Base-by-base conservation (phyloP, 208 protist genomes). In the Leishmania mexicana region DNA sequence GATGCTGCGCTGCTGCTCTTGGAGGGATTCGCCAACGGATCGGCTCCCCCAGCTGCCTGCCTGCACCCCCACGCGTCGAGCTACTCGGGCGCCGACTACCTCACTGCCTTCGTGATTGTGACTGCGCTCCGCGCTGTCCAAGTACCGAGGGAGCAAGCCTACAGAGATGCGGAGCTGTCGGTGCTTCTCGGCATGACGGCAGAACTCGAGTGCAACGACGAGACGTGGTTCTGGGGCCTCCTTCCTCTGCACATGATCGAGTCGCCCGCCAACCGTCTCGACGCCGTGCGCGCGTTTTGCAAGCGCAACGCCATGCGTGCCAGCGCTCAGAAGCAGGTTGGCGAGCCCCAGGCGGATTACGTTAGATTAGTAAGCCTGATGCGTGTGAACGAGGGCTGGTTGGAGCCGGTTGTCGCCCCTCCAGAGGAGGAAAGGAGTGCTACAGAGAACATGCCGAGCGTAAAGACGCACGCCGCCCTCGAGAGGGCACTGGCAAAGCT, bases 1-100 rank as follows among this genome's bases (percentile, higher is more conserved):
- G 95, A 98, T 76, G 81, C 95, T 7, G 87, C 91, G n/a, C 83
- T 96, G 53, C 88, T 93, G 17, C 42, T 98, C 24, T 89, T 98
- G 42, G 90, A 96, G 72, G 93, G 92, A 47, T 96, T 95, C 79
- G 81, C 90, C 10, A 49, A 78, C 3, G 92, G 91, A 42, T 42
- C 77, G 28, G 87, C 90, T 31, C 93, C 93, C 3, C 83, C 87
- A 15, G 77, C 88, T 1, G 83, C 78, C n/a, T 87, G 84, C 47
- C 88, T 98, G 51, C 95, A 97, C 84, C 93, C 95, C 45, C 93
- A 96, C 81, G 91, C 93, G 0, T 97, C 94, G 7, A 96, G 90
- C 85, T 98, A 98, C 88, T 92, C 84, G 57, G 88, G 89, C 62
- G 88, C 89, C 13, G 93, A 96, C 71, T 96, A 94, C 78, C 74